Evolutionary conservation across 805 yeast species (phyloP), one percentile per base, ranked within the genome.

Genomic region (Lipomyces orientalis): DNA sequence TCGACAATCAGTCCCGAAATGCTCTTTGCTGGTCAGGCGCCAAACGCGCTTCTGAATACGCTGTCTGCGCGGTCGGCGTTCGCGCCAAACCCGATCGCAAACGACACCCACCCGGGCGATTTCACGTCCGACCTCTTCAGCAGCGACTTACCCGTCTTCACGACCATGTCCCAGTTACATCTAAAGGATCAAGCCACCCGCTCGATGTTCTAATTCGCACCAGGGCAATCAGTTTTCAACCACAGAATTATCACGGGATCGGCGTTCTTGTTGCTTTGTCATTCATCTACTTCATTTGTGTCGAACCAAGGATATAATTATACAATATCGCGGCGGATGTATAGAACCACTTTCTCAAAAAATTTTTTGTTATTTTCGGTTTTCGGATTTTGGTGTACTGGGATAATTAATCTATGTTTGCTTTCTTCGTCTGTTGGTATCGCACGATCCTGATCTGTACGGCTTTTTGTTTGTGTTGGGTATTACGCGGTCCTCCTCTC

Each of bases 111-210:
- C 14, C 31, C 64, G 12, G 62, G 19, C 25, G 58, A 39, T 16
- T 43, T 62, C 54, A 31, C 49, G 14, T 35, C 64, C 22, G 61
- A 34, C 22, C 54, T 58, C 22, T 63, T 25, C 25, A 62, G 49
- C 31, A 43, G 37, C 31, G 64, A 61, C 35, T 33, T 61, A 31
- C 68, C 68, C n/a, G 52, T 64, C 16, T 67, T 66, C 60, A 66
- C 66, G 19, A 63, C 64, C 35, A 35, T 66, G 69, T 60, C 69
- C 19, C 69, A 66, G 52, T 52, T 66, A 29, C 61, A 66, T 25
- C 46, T 62, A 9, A 3, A 19, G 25, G 49, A 43, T 19, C 49
- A 43, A 8, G 22, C n/a, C 19, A 43, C 19, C 19, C 22, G n/a
- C n/a, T 43, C 49, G 22, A 4, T 16, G 22, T 43, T 43, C 22